Conservation (phyloP, 2,329 filamentous ascomycete genomes). For the Graphiopsis chlorocephala region DNA sequence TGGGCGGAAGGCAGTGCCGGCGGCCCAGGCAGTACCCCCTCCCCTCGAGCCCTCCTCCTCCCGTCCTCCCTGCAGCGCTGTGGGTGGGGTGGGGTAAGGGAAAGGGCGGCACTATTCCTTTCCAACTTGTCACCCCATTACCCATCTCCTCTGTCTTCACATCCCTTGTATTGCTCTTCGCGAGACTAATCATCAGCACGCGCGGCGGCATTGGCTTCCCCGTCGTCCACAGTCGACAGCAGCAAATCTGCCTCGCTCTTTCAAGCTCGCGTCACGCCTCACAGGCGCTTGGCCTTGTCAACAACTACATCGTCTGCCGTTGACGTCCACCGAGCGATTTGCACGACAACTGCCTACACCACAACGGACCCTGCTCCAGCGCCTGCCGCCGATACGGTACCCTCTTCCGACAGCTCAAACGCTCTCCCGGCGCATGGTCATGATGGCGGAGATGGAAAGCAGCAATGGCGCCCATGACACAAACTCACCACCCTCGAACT, state of each 20-base stretch:
- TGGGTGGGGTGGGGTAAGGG: not conserved
- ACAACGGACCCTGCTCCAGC: not conserved
- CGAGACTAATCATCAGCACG: not conserved
- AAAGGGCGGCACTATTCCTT: not conserved
- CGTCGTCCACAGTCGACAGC: not conserved
- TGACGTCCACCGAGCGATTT: not conserved
- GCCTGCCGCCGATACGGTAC: not conserved
- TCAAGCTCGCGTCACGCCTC: not conserved
- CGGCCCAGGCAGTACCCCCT: not conserved
- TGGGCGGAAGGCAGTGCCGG: not conserved
- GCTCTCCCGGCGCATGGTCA: not conserved
- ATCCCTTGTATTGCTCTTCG: not conserved
- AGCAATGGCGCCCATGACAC: constrained; percentile 25
- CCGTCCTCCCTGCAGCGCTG: not conserved
- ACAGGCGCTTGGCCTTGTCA: constrained; percentile 9
- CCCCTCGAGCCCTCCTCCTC: not conserved
- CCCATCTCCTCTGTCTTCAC: not conserved
- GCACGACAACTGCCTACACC: not conserved
- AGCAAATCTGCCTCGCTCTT: constrained; percentile 12
- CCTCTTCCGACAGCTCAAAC: not conserved
- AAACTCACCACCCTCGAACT: not conserved
- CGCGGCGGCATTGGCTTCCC: not conserved
- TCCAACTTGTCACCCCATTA: not conserved
- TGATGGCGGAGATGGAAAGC: constrained; percentile 25
- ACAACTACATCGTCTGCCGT: constrained; percentile 8